A percentile compares a stretch with the other conserved stretches of the same genome.
Conservation (phyloP, 345 rosid species). For the Pugionium dolabratum region DNA sequence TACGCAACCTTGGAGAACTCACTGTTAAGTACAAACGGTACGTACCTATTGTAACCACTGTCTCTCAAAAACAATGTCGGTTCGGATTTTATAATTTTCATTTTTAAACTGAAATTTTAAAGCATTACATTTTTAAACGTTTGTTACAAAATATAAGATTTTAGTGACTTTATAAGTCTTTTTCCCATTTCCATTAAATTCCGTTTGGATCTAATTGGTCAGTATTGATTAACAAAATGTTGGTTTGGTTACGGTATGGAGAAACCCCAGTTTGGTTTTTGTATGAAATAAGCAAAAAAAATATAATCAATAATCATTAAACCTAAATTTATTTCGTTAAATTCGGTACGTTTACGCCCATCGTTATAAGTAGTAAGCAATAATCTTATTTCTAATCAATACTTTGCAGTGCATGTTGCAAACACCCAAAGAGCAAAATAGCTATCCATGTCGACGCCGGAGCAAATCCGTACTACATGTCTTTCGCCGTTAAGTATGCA, state of each 20-base stretch:
- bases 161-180: not conserved
- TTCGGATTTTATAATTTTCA: no score
- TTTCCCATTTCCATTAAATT: not conserved
- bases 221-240: not conserved
- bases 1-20: constrained; percentile 64
- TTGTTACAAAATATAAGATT: not conserved
- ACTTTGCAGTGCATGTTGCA: constrained; percentile 56
- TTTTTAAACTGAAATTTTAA: no score
- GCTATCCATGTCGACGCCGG: constrained; percentile 60
- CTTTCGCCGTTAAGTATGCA: constrained; percentile 46
- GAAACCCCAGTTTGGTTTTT: not conserved
- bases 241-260: no score
- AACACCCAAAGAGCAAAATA: constrained; percentile 46
- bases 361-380: not conserved
- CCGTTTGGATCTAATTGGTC: not conserved
- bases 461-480: constrained; percentile 62
- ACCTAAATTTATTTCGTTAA: no score
- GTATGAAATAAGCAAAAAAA: no score
- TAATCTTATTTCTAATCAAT: not conserved
- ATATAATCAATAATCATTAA: no score
- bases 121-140: no score
- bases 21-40: constrained; percentile 60
- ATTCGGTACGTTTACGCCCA: no score
- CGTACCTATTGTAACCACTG: not conserved
- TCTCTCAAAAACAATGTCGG: no score